These are phyloP conservation scores for Myriosclerotinia scirpicola DNA, from an alignment of 2,329 filamentous ascomycete species.

Conservation along the genomic window DNA sequence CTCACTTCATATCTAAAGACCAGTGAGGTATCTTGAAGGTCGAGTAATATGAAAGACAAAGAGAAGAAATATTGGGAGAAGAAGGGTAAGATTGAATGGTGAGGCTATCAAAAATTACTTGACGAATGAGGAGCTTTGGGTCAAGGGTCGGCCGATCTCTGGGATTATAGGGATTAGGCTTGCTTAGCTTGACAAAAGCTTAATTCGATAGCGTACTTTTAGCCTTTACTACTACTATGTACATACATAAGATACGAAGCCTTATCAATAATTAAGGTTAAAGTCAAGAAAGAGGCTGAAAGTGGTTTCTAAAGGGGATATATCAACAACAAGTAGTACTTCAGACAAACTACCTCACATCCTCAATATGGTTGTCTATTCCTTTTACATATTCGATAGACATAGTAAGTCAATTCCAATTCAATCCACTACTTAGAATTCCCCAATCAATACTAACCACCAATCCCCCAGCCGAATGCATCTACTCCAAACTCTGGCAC, in stretches of 20 bases:
- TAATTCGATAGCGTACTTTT: constrained; percentile 18
- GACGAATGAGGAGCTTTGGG: constrained; percentile 20
- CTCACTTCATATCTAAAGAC: constrained; percentile 23
- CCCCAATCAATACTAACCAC: constrained; percentile 26
- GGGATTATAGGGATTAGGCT: background rate
- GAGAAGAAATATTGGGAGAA: constrained; percentile 3
- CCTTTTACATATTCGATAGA: constrained; percentile 98
- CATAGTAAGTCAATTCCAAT: constrained; percentile 66
- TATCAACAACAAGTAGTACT: no score
- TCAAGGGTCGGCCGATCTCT: constrained; percentile 8
- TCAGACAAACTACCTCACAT: background rate
- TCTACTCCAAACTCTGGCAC: constrained; percentile 86
- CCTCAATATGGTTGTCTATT: constrained; percentile 80
- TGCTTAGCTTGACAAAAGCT: constrained; percentile 19
- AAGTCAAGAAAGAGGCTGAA: background rate
- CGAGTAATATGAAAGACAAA: constrained; percentile 7
- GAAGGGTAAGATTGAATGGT: constrained; percentile 17
- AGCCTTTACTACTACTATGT: constrained; percentile 16
- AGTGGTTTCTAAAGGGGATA: no score
- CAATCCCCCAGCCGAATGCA: constrained; percentile 77
- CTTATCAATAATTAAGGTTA: background rate
- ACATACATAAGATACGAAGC: no score
- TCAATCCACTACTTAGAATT: constrained; percentile 3
- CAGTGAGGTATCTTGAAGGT: constrained; percentile 9
- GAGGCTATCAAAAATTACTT: constrained; percentile 17